phyloP scores from a whole-genome alignment of 139 green algal genomes.

The Tetraselmis striata region DNA sequence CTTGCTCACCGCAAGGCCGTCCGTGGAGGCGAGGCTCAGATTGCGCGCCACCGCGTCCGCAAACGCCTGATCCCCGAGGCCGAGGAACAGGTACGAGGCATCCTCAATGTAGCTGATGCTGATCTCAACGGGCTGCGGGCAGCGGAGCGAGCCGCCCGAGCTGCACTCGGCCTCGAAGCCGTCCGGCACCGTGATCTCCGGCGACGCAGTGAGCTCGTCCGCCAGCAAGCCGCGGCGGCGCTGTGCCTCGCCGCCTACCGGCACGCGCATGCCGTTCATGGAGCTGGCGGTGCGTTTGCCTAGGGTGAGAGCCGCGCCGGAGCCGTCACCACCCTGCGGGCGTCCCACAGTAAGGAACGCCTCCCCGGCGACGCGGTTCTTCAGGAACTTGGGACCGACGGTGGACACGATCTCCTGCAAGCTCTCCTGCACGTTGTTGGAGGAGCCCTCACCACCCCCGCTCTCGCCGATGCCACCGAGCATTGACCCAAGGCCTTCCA shows the following conservation, averaged over 20 bases:
- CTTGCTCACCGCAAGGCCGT: background rate
- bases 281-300: background rate
- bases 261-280: background rate
- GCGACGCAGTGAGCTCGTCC: background rate
- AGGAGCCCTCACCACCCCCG: background rate
- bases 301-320: background rate
- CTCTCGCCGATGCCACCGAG: background rate
- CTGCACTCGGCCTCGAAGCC: background rate
- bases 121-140: background rate
- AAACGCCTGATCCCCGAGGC: background rate
- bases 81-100: background rate
- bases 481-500: background rate
- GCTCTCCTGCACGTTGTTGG: background rate
- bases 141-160: background rate
- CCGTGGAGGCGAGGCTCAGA: background rate
- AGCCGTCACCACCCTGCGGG: background rate
- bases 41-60: background rate
- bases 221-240: background rate
- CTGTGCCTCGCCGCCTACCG: background rate
- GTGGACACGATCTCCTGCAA: background rate
- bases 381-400: background rate
- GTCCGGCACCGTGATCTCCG: background rate
- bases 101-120: background rate
- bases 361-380: background rate
- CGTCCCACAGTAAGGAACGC: background rate